A percentile compares a stretch with the other conserved stretches of the same genome.
Conservation (phyloP, 306 rosid species). For the Datisca glomerata region DNA sequence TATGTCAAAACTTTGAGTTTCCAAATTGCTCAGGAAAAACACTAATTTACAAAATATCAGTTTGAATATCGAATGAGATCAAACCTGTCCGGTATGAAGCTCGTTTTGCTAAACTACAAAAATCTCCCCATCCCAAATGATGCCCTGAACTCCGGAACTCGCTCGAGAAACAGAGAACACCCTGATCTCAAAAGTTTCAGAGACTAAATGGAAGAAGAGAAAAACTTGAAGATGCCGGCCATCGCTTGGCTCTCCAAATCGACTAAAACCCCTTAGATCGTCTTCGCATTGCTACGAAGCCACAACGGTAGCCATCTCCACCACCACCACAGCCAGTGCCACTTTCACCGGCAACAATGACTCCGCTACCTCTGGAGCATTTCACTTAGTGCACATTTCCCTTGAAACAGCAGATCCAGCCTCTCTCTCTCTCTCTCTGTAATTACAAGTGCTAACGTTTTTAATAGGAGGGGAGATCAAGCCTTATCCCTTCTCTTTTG, state of each 20-base stretch:
- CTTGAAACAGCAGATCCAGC: no score
- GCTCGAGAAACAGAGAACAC: constrained; percentile 8
- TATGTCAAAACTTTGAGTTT: not conserved
- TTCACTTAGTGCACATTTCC: no score
- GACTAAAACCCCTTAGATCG: constrained; percentile 5
- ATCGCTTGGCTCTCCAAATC: constrained; percentile 8
- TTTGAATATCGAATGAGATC: constrained; percentile 5
- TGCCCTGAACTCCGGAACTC: not conserved
- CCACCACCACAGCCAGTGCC: constrained; percentile 15
- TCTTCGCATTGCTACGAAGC: not conserved
- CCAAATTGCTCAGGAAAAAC: not conserved
- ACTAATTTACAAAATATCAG: not conserved
- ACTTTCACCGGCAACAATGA: constrained; percentile 1
- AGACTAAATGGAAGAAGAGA: constrained; percentile 20
- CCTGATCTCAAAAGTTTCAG: constrained; percentile 23
- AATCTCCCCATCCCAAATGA: constrained; percentile 3
- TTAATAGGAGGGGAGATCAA: no score
- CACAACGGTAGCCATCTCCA: constrained; percentile 6
- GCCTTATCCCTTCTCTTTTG: no score
- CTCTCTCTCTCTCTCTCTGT: no score
- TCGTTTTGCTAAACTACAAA: constrained; percentile 6
- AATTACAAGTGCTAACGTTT: no score
- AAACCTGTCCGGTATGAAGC: constrained; percentile 24
- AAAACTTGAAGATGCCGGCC: constrained; percentile 8
- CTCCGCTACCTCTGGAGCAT: no score